Percentiles rank a stretch among this genome's conserved stretches.
phyloP scores from a whole-genome alignment of 2,329 filamentous ascomycete genomes.

The Magnaporthiopsis incrustans region DNA sequence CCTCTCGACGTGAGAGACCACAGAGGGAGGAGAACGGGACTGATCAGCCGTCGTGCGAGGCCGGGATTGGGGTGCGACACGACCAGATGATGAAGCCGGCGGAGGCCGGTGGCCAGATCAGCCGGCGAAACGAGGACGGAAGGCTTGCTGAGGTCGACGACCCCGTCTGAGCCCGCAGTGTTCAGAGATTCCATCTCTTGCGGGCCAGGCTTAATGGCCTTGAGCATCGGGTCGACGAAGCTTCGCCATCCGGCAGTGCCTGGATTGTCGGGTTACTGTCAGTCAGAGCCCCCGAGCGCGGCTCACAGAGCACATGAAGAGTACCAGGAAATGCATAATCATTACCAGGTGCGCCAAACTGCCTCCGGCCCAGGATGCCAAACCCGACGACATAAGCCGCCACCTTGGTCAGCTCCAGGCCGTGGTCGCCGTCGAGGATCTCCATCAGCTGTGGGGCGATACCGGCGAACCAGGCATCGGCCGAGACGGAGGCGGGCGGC shows the following conservation, averaged over 20 bases:
- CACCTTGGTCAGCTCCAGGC: slow-evolving; percentile 48
- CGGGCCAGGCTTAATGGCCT: slow-evolving; percentile 35
- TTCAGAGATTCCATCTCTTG: not conserved
- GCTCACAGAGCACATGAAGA: too few species aligned
- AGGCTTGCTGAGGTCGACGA: slow-evolving; percentile 37
- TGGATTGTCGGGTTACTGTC: slow-evolving; percentile 15
- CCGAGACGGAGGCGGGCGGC: slow-evolving; percentile 44
- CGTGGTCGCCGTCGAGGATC: slow-evolving; percentile 53
- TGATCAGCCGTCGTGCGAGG: slow-evolving; percentile 52
- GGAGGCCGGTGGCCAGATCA: slow-evolving; percentile 42
- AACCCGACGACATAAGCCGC: slow-evolving; percentile 57
- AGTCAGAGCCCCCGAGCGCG: not conserved
- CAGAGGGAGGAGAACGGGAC: slow-evolving; percentile 49
- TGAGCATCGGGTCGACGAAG: slow-evolving; percentile 52
- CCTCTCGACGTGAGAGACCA: slow-evolving; percentile 55
- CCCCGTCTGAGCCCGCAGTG: slow-evolving; percentile 15
- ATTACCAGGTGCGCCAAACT: slow-evolving; percentile 54
- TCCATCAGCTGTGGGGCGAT: slow-evolving; percentile 53
- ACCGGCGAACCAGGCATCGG: slow-evolving; percentile 51
- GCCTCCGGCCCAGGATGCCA: slow-evolving; percentile 56
- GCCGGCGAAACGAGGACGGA: slow-evolving; percentile 36
- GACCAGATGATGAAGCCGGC: slow-evolving; percentile 46
- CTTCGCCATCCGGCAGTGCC: slow-evolving; percentile 53
- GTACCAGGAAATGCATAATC: slow-evolving; percentile 26
- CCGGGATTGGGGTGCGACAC: slow-evolving; percentile 60